These are phyloP conservation scores for Acer saccharum DNA, from an alignment of 345 rosid species.

Conservation along the genomic window DNA sequence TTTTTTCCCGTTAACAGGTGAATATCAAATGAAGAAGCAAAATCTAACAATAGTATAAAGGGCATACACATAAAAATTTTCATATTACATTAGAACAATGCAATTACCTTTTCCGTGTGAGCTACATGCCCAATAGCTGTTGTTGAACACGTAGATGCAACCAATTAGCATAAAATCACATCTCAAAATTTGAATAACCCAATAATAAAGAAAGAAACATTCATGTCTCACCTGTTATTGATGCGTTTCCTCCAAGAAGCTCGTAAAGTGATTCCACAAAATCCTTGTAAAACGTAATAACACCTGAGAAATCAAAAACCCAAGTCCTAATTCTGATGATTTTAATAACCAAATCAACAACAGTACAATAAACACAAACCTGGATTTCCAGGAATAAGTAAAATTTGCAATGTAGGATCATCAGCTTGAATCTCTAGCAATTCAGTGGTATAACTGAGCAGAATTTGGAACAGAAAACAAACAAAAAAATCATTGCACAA, in stretches of 20 bases:
- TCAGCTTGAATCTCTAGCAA: constrained; percentile 68
- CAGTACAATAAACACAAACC: constrained; percentile 36
- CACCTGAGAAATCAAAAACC: constrained; percentile 47
- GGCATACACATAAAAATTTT: neutral
- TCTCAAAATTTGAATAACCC: constrained; percentile 9
- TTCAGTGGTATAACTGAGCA: constrained; percentile 62
- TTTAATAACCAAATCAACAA: constrained; percentile 8
- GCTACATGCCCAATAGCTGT: constrained; percentile 75
- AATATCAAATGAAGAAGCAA: neutral
- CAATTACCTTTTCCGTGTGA: constrained; percentile 70
- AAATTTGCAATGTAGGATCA: constrained; percentile 57
- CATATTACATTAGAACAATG: neutral
- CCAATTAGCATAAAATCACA: constrained; percentile 16
- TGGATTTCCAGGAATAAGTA: constrained; percentile 89
- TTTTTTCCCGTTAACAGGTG: neutral
- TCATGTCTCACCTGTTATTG: constrained; percentile 51
- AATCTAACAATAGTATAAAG: constrained; percentile 7
- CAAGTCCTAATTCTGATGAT: neutral
- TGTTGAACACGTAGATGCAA: constrained; percentile 11
- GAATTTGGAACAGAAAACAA: constrained; percentile 5
- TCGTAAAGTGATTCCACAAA: constrained; percentile 71
- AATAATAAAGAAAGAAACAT: neutral
- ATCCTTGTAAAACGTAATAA: constrained; percentile 71
- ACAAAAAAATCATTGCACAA: neutral
- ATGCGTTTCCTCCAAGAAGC: constrained; percentile 61